Evolutionary conservation across 768 basidiomycete genomes (phyloP).

Genomic region (Leucogyrophana mollusca): DNA sequence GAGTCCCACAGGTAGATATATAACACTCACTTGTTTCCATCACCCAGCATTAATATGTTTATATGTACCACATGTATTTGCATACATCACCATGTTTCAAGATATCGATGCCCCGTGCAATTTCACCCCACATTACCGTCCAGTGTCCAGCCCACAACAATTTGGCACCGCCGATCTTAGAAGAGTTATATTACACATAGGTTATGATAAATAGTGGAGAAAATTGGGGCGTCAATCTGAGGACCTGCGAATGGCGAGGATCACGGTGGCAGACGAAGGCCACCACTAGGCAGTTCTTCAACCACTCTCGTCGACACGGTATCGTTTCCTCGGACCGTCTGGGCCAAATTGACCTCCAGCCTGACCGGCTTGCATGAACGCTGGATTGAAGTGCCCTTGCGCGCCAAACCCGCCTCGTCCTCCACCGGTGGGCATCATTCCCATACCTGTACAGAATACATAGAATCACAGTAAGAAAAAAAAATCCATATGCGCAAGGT

Average conservation of each 20-base stretch:
- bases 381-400: slow-evolving; percentile 73
- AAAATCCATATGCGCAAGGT: slow-evolving; percentile 13
- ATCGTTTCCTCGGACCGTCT: slow-evolving; percentile 54
- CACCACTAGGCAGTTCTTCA: slow-evolving; percentile 11
- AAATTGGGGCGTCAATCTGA: no score
- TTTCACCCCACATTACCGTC: not conserved
- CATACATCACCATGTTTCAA: slow-evolving; percentile 7
- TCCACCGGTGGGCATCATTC: slow-evolving; percentile 45
- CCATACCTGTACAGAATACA: slow-evolving; percentile 45
- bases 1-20: slow-evolving; percentile 6
- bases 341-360: slow-evolving; percentile 40
- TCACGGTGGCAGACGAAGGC: no score
- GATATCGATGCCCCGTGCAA: not conserved
- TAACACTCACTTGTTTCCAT: slow-evolving; percentile 6
- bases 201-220: slow-evolving; percentile 17
- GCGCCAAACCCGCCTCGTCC: slow-evolving; percentile 49
- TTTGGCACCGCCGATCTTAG: not conserved
- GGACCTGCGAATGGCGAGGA: no score
- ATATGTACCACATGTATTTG: slow-evolving; percentile 18
- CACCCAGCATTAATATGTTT: slow-evolving; percentile 7
- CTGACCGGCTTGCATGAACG: slow-evolving; percentile 56
- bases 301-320: slow-evolving; percentile 51
- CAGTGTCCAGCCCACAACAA: not conserved
- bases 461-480: slow-evolving; percentile 31
- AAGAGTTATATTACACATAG: slow-evolving; percentile 25